Base-by-base conservation (phyloP, 2,329 filamentous ascomycete genomes). In the Endoconidiophora polonica region DNA sequence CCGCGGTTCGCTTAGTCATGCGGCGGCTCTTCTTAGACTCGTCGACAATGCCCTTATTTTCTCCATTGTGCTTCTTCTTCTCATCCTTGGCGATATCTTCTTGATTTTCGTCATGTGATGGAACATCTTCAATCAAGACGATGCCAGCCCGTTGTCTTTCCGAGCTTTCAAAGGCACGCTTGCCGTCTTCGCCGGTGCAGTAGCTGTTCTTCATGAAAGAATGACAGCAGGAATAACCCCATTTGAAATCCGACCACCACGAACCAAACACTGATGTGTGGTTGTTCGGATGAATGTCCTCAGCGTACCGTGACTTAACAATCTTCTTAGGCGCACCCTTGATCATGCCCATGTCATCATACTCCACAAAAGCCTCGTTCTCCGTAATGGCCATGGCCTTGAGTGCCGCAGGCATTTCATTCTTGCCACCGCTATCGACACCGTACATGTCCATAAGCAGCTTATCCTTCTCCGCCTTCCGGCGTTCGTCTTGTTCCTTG, bases 201-300 rank as follows among this genome's bases (percentile, higher is more conserved):
- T 96, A 98, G 59, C 87, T 94, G 65, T 98, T 96, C 67, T 94
- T 95, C 55, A 94, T 77, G 20, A 79, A 81, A 0, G 87, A 94
- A 62, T 93, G 87, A 68, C 91, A 98, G 64, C 91, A 98, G 20
- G 84, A 76, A 64, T 94, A 98, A 1, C 91, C 91, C 91, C 91
- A 98, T 64, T 82, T 76, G 67, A 95, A 96, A 60, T 86, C 80
- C 48, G 79, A 77, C 91, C 91, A 98, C 91, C 91, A 98, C 59
- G 87, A 94, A 45, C 91, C 91, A 85, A 87, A 98, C 2, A 94
- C 81, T 0, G 83, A 81, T 2, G 78, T 86, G 66, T 98, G 91
- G 60, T 98, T 98, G 68, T 94, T 90, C 62, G 83, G 75, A 49
- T 83, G 68, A 0, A 95, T 72, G 59, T 98, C 86, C 61, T 98